Conservation (phyloP, 345 rosid species). For the Boechera divaricarpa region DNA sequence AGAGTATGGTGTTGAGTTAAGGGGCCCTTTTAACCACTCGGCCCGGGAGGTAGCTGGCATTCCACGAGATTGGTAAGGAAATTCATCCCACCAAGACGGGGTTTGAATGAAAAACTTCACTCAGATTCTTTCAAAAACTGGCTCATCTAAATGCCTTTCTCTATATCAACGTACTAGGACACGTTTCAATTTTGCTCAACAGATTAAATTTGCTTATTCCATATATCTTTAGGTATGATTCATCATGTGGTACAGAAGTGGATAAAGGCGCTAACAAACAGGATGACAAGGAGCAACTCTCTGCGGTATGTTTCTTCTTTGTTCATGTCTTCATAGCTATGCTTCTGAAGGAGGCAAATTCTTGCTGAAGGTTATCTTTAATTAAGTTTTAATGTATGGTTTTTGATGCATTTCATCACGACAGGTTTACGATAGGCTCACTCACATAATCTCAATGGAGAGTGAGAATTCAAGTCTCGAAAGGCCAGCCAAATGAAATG, state of each 20-base stretch:
- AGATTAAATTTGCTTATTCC: neutral
- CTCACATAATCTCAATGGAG: slow-evolving; percentile 80
- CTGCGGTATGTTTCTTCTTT: slow-evolving; percentile 56
- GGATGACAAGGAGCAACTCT: slow-evolving; percentile 55
- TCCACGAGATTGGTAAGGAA: slow-evolving; percentile 81
- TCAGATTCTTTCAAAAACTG: neutral
- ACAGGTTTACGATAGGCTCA: slow-evolving; percentile 86
- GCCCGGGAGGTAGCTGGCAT: slow-evolving; percentile 94
- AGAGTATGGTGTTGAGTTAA: slow-evolving; percentile 82
- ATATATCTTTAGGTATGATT: slow-evolving; percentile 62
- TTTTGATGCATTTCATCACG: slow-evolving; percentile 15
- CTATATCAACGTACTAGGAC: neutral
- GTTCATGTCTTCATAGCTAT: slow-evolving; percentile 15
- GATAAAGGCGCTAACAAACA: slow-evolving; percentile 42
- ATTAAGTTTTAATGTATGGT: neutral
- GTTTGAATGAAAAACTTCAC: neutral
- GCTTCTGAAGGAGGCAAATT: neutral
- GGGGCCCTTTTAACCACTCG: slow-evolving; percentile 90
- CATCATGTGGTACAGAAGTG: slow-evolving; percentile 49
- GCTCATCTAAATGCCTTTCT: neutral
- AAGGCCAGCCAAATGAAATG: slow-evolving; percentile 46
- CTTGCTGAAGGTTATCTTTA: neutral
- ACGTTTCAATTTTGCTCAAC: neutral
- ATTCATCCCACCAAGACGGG: neutral
- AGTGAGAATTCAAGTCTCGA: slow-evolving; percentile 68